Percentiles rank a stretch among this genome's conserved stretches.
phyloP scores from a whole-genome alignment of 345 rosid genomes.

The Gynandropsis gynandra region DNA sequence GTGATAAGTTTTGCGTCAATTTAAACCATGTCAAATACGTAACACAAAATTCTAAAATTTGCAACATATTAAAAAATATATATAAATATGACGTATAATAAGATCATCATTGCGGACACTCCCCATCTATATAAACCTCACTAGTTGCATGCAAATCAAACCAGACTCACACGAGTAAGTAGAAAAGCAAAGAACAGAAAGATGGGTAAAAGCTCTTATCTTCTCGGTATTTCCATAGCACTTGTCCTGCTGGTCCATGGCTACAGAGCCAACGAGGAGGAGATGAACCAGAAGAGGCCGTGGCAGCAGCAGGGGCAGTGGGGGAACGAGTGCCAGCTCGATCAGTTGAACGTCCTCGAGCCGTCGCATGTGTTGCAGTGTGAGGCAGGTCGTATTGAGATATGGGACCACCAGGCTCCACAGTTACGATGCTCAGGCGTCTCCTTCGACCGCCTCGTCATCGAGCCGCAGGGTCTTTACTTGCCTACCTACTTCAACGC shows the following conservation, averaged over 20 bases:
- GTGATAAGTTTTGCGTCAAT: no score
- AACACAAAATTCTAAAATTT: no score
- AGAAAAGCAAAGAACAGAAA: background rate
- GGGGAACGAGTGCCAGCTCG: slow-evolving; percentile 42
- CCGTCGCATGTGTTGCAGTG: slow-evolving; percentile 34
- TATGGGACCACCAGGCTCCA: slow-evolving; percentile 44
- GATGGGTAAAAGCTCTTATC: slow-evolving; percentile 23
- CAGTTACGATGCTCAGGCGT: slow-evolving; percentile 57
- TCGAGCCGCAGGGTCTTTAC: slow-evolving; percentile 46
- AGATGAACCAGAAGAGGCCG: background rate
- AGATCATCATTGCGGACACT: no score
- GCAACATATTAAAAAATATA: no score
- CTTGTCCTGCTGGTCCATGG: slow-evolving; percentile 38
- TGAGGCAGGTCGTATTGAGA: slow-evolving; percentile 50
- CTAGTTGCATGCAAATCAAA: background rate
- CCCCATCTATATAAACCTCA: background rate
- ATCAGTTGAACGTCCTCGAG: slow-evolving; percentile 37
- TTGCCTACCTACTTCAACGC: slow-evolving; percentile 42
- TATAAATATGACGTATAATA: no score
- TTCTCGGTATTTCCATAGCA: slow-evolving; percentile 30
- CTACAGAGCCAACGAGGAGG: slow-evolving; percentile 26
- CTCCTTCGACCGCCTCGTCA: slow-evolving; percentile 33
- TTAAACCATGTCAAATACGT: no score
- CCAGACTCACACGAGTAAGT: background rate
- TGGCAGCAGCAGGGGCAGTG: slow-evolving; percentile 20